These are phyloP conservation scores for Tympanopsis confertula DNA, from an alignment of 2,329 filamentous ascomycete genomes.

Conservation along the genomic window DNA sequence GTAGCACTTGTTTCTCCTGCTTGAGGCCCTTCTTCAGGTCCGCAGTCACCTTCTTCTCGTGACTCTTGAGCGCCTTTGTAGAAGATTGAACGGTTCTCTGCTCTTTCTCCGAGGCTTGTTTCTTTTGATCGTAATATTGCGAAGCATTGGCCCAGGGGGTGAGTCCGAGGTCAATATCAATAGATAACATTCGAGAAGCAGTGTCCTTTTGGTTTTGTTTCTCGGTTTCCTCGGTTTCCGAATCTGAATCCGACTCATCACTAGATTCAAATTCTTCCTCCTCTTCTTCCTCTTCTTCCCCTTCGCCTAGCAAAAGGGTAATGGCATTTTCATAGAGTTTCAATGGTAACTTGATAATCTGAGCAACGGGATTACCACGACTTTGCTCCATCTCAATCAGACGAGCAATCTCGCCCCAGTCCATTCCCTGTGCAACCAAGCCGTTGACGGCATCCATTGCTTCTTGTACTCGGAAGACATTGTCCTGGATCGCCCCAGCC, in stretches of 20 bases:
- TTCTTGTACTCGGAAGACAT: slow-evolving; percentile 82
- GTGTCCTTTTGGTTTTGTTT: slow-evolving; percentile 21
- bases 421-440: slow-evolving; percentile 87
- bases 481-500: slow-evolving; percentile 80
- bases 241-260: slow-evolving; percentile 54
- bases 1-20: slow-evolving; percentile 78
- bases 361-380: slow-evolving; percentile 71
- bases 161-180: slow-evolving; percentile 76
- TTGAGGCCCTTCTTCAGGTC: slow-evolving; percentile 82
- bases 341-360: slow-evolving; percentile 74
- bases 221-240: slow-evolving; percentile 42
- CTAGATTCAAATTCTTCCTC: slow-evolving; percentile 42
- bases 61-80: slow-evolving; percentile 71
- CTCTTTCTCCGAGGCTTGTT: slow-evolving; percentile 72
- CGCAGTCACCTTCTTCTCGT: slow-evolving; percentile 75
- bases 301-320: slow-evolving; percentile 67
- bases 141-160: slow-evolving; percentile 82
- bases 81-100: slow-evolving; percentile 78
- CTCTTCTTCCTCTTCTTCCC: slow-evolving; percentile 49
- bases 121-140: slow-evolving; percentile 85
- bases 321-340: slow-evolving; percentile 84
- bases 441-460: slow-evolving; percentile 86
- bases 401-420: slow-evolving; percentile 85
- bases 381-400: slow-evolving; percentile 80
- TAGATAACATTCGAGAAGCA: slow-evolving; percentile 38